These are phyloP conservation scores for Xylariaceae sp. DNA, from an alignment of 2,329 filamentous ascomycete species.

Conservation along the genomic window DNA sequence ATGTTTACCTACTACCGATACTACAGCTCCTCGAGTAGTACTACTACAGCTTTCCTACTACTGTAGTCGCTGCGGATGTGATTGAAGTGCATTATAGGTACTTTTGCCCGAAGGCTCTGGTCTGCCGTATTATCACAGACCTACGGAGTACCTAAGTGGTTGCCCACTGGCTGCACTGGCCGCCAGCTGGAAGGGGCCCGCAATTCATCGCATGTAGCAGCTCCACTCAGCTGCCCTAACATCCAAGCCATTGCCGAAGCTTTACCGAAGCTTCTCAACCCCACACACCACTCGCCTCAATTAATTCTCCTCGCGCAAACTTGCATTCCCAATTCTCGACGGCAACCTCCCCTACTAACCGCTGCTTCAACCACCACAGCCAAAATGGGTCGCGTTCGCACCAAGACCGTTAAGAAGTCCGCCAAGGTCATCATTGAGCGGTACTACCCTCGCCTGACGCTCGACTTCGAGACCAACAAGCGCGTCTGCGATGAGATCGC, in stretches of 20 bases:
- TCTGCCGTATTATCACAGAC: too few species aligned
- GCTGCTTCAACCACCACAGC: conserved; percentile 35
- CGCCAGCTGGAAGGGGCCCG: background rate
- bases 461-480: conserved; percentile 99
- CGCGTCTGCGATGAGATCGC: conserved; percentile 99
- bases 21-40: too few species aligned
- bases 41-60: too few species aligned
- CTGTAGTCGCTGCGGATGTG: too few species aligned
- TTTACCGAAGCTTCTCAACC: too few species aligned
- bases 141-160: too few species aligned
- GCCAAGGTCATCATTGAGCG: conserved; percentile 99
- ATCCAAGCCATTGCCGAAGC: conserved; percentile 20
- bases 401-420: conserved; percentile 65
- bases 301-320: conserved; percentile 10
- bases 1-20: too few species aligned
- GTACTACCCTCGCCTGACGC: conserved; percentile 74
- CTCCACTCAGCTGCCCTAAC: conserved; percentile 15
- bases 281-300: conserved; percentile 14
- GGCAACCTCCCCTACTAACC: conserved; percentile 26
- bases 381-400: conserved; percentile 65
- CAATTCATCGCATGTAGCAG: background rate
- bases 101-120: too few species aligned
- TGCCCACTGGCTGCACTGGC: background rate
- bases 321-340: conserved; percentile 10
- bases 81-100: too few species aligned